Conservation (phyloP, 2,329 filamentous ascomycete genomes). For the Cladosporium velox region DNA sequence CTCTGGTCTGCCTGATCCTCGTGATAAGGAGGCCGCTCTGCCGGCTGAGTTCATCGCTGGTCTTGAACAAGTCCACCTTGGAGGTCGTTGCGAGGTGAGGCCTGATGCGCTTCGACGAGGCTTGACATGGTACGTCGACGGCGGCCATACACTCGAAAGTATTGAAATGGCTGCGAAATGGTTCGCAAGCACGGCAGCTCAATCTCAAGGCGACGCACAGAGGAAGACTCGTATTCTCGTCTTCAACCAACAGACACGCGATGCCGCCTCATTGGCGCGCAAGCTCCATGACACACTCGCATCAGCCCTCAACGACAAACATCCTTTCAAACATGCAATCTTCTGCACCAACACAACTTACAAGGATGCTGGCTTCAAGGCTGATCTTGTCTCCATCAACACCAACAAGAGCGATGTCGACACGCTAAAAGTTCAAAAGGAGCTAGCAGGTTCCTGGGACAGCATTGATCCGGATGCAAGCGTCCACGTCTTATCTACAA, state of each 20-base stretch:
- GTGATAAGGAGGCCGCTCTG: constrained; percentile 48
- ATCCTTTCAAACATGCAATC: constrained; percentile 69
- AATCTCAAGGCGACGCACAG: constrained; percentile 37
- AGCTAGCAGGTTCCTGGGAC: constrained; percentile 63
- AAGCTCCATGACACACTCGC: constrained; percentile 62
- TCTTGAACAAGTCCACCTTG: constrained; percentile 66
- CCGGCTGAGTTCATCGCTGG: constrained; percentile 65
- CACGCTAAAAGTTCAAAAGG: constrained; percentile 66
- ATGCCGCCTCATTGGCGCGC: constrained; percentile 66
- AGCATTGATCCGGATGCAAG: constrained; percentile 54
- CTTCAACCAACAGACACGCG: constrained; percentile 90
- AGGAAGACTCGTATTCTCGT: constrained; percentile 62
- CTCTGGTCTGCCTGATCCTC: constrained; percentile 43
- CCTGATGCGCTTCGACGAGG: constrained; percentile 49
- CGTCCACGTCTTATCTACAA: constrained; percentile 63
- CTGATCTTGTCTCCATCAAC: constrained; percentile 65
- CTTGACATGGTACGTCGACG: constrained; percentile 79
- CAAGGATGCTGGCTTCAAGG: constrained; percentile 59
- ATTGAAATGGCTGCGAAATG: constrained; percentile 74
- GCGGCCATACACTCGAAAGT: constrained; percentile 84
- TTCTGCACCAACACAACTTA: constrained; percentile 80
- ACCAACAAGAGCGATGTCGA: constrained; percentile 60
- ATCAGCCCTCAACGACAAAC: constrained; percentile 40
- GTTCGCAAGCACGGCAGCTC: constrained; percentile 57
- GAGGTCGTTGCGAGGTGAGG: constrained; percentile 76